Base-by-base conservation (phyloP, 306 rosid species). In the Rosa multiflora region DNA sequence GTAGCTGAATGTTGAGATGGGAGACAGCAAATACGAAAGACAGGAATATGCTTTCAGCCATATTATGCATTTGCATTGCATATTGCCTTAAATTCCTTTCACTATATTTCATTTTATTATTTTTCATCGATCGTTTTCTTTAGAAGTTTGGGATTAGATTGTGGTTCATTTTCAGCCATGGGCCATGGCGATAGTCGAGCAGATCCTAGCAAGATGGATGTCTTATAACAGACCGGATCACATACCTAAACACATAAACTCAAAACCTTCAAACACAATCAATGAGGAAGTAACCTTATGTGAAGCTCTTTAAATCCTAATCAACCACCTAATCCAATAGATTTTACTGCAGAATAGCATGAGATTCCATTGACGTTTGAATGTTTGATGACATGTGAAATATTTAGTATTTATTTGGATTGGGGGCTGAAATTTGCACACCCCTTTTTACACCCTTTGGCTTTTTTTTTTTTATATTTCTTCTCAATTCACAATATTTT, bases 1-100 rank as follows among this genome's bases (percentile, higher is more conserved):
- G 71, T 67, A 39, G 48, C 48, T 51, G 20, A 51, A 51, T 52
- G 58, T 20, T 68, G 72, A 68, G 72, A 43, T 55, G 51, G 51
- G 72, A 68, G 52, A 68, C 32, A 40, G 8, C 18, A 68, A 68
- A 68, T 20, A 23, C 35, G 72, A 68, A 68, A 42, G 52, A 68
- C 42, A 68, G 35, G 32, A 68, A 68, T 5, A 68, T 68, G 52
- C 32, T 13, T 8, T 5, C 51, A 68, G 17, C 49, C 32, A 42
- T 10, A 68, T 20, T 26, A 67, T 49, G 18, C 55, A 49, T 15
- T 49, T 67, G 44, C 58, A 15, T 17, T 17, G 21, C 59, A 9
- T 53, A 15, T 17, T 17, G 21, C 59, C 23, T 53, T 3, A 5
- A 53, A 17, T 53, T 53, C 4, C 53, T 49, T 12, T 52, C n/a